phyloP scores from a whole-genome alignment of 139 green algal species.

The Picochlorum sp. region DNA sequence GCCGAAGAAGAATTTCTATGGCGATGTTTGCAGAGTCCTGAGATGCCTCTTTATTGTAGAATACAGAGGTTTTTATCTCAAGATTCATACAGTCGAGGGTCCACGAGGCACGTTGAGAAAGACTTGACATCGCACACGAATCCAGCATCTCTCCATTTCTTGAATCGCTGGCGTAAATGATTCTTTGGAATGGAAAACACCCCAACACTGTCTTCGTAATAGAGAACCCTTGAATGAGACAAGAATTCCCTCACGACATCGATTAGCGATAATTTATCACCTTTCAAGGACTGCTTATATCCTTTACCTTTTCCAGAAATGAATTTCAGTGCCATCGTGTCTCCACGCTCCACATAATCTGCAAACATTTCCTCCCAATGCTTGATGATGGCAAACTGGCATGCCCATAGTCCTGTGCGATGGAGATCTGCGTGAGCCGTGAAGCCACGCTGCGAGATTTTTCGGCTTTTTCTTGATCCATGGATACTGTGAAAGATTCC shows the following conservation, averaged over 20 bases:
- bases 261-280: background rate
- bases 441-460: background rate
- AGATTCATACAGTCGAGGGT: background rate
- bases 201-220: slow-evolving; percentile 4
- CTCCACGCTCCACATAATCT: background rate
- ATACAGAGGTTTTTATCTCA: too few species aligned
- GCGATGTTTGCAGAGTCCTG: too few species aligned
- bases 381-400: slow-evolving; percentile 7
- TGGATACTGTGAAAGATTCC: background rate
- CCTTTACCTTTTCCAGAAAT: background rate
- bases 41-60: too few species aligned
- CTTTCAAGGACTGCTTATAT: background rate
- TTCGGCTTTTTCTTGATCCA: background rate
- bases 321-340: background rate
- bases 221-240: background rate
- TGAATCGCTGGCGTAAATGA: background rate
- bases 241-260: background rate
- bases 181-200: slow-evolving; percentile 5
- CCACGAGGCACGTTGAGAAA: background rate
- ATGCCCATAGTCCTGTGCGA: slow-evolving; percentile 1
- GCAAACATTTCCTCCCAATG: background rate
- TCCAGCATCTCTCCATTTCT: background rate
- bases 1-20: too few species aligned
- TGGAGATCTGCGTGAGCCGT: background rate
- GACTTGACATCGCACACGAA: background rate